Percentiles rank a stretch among this genome's conserved stretches.
These are phyloP conservation scores for Geosiphon pyriformis DNA, from an alignment of 192 early-diverging fungal genomes.

Conservation along the genomic window DNA sequence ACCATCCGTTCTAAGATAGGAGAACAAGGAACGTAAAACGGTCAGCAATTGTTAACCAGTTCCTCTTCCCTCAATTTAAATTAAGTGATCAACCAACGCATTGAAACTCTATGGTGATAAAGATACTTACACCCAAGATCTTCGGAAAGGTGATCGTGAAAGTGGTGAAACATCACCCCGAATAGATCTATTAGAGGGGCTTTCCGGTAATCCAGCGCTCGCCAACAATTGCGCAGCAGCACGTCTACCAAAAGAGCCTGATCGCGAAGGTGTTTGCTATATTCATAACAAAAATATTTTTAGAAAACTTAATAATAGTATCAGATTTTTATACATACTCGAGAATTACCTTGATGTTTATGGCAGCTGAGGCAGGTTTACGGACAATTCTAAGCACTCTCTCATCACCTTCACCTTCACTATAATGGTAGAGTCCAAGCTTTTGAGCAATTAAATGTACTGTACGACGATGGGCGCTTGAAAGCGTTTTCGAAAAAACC, in stretches of 20 bases:
- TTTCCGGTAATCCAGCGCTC: slow-evolving; percentile 19
- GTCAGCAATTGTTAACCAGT: too few relatives aligned
- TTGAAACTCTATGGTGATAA: neutral
- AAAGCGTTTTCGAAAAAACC: slow-evolving; percentile 56
- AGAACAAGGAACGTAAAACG: too few relatives aligned
- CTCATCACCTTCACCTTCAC: slow-evolving; percentile 45
- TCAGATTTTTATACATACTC: neutral
- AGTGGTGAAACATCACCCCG: slow-evolving; percentile 24
- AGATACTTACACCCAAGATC: slow-evolving; percentile 23
- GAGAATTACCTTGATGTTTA: slow-evolving; percentile 17
- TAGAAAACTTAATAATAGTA: neutral
- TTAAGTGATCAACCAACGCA: neutral
- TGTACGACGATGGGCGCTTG: slow-evolving; percentile 53
- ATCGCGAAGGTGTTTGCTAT: slow-evolving; percentile 15
- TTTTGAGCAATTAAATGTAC: slow-evolving; percentile 69
- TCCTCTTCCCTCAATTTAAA: neutral
- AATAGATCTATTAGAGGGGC: slow-evolving; percentile 22
- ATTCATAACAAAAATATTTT: neutral
- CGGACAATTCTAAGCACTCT: slow-evolving; percentile 42
- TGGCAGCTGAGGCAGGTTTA: slow-evolving; percentile 25
- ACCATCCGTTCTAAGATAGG: slow-evolving; percentile 8
- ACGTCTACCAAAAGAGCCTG: slow-evolving; percentile 23
- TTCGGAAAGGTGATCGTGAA: slow-evolving; percentile 25
- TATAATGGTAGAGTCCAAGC: slow-evolving; percentile 49
- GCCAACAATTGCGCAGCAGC: slow-evolving; percentile 13